Conservation (phyloP, 371 early-diverging fungal species). For the Saksenaea oblongispora region DNA sequence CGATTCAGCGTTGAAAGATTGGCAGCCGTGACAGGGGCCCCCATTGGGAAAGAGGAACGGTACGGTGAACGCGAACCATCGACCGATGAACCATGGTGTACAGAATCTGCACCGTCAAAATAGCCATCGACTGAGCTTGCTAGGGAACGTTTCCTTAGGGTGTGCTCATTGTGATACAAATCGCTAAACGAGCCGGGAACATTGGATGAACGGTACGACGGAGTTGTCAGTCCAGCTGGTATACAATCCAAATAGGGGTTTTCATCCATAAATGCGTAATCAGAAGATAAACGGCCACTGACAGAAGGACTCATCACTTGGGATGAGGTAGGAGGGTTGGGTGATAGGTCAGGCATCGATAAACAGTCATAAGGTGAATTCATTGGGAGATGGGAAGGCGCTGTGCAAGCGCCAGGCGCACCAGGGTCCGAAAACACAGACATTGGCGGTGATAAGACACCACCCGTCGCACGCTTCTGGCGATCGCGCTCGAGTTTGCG, state of each 20-base stretch:
- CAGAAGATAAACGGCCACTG: not conserved
- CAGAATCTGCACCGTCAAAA: not conserved
- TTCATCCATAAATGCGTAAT: slow-evolving; percentile 8
- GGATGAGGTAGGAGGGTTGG: not conserved
- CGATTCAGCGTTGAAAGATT: slow-evolving; percentile 20
- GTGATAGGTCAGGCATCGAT: slow-evolving; percentile 7
- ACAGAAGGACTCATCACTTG: slow-evolving; percentile 1
- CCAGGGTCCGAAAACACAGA: slow-evolving; percentile 7
- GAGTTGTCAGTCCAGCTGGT: not conserved
- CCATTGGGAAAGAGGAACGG: not conserved
- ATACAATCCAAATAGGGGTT: not conserved
- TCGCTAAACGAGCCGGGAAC: slow-evolving; percentile 8
- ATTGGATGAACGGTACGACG: not conserved
- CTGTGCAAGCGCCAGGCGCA: not conserved
- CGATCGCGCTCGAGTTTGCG: not conserved
- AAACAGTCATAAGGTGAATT: not conserved
- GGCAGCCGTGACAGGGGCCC: slow-evolving; percentile 18
- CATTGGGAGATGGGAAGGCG: not conserved
- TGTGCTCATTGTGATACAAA: not conserved
- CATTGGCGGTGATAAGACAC: not conserved
- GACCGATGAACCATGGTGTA: not conserved
- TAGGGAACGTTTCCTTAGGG: not conserved
- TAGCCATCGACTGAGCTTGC: not conserved
- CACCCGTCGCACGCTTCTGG: slow-evolving; percentile 5
- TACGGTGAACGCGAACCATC: not conserved